Conservation (phyloP, 192 early-diverging fungal genomes). For the Backusella tuberculispora region DNA sequence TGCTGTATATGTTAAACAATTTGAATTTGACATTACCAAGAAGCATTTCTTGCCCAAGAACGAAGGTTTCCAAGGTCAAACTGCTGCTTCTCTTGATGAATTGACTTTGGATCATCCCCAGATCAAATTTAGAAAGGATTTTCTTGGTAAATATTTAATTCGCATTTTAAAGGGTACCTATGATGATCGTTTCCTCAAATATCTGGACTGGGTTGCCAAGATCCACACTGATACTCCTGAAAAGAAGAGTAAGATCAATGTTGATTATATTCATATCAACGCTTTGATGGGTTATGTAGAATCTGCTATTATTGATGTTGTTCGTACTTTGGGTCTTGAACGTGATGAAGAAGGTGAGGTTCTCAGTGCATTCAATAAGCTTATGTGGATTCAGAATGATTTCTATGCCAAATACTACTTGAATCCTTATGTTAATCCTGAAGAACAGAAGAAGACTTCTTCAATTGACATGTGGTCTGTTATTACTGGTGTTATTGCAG, state of each 20-base stretch:
- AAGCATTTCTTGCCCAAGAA: slow-evolving; percentile 64
- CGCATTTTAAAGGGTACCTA: slow-evolving; percentile 58
- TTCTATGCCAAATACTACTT: slow-evolving; percentile 79
- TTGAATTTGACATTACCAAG: slow-evolving; percentile 79
- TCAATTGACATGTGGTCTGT: slow-evolving; percentile 13
- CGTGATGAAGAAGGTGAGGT: slow-evolving; percentile 55
- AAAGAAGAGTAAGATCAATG: slow-evolving; percentile 78
- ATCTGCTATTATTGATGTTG: slow-evolving; percentile 53
- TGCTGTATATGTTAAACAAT: slow-evolving; percentile 75
- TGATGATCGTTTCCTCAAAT: slow-evolving; percentile 63
- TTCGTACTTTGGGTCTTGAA: slow-evolving; percentile 57
- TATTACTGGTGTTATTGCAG: slow-evolving; percentile 22
- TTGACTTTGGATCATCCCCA: slow-evolving; percentile 63
- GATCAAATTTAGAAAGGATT: slow-evolving; percentile 80
- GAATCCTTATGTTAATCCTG: slow-evolving; percentile 21
- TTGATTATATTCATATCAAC: slow-evolving; percentile 83
- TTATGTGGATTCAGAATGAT: slow-evolving; percentile 88
- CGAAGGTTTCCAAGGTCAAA: slow-evolving; percentile 58
- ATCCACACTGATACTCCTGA: slow-evolving; percentile 76
- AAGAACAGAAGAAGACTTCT: background rate
- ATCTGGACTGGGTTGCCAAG: slow-evolving; percentile 79
- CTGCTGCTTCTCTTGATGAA: slow-evolving; percentile 40
- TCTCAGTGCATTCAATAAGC: slow-evolving; percentile 73
- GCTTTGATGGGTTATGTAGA: slow-evolving; percentile 75
- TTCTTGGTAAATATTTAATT: slow-evolving; percentile 69